phyloP scores from a whole-genome alignment of 2,329 filamentous ascomycete species.

The Tolypocladium cylindrosporum region DNA sequence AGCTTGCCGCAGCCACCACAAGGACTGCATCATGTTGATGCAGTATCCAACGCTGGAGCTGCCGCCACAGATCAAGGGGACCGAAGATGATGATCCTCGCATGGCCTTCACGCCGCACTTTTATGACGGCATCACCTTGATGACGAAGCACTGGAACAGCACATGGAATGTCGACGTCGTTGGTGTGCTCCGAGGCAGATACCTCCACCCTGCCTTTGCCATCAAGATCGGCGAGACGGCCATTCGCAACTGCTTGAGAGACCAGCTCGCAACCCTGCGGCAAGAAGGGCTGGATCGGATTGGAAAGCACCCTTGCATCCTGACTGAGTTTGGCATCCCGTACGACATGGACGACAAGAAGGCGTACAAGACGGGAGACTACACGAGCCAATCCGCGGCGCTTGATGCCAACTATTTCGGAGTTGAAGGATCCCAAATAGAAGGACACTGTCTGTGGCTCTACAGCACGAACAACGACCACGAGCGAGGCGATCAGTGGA shows the following conservation, averaged over 20 bases:
- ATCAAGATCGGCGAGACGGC: slow-evolving; percentile 89
- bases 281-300: slow-evolving; percentile 83
- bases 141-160: slow-evolving; percentile 98
- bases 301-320: slow-evolving; percentile 78
- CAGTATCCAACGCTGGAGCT: slow-evolving; percentile 89
- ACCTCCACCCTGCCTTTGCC: slow-evolving; percentile 80
- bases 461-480: slow-evolving; percentile 81
- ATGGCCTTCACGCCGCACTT: slow-evolving; percentile 93
- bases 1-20: slow-evolving; percentile 65
- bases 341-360: slow-evolving; percentile 98
- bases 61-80: slow-evolving; percentile 79
- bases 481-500: slow-evolving; percentile 87
- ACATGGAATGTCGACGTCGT: slow-evolving; percentile 96
- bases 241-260: slow-evolving; percentile 84
- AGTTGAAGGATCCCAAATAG: slow-evolving; percentile 71
- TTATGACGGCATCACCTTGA: slow-evolving; percentile 91
- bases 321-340: slow-evolving; percentile 94
- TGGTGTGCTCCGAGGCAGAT: slow-evolving; percentile 80
- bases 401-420: slow-evolving; percentile 96
- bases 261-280: slow-evolving; percentile 74
- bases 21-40: slow-evolving; percentile 76
- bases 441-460: slow-evolving; percentile 83
- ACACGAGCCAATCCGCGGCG: slow-evolving; percentile 81
- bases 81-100: slow-evolving; percentile 75
- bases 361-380: slow-evolving; percentile 92